These are phyloP conservation scores for Chlamydomonas urium DNA, from an alignment of 139 green algal species.

Conservation along the genomic window DNA sequence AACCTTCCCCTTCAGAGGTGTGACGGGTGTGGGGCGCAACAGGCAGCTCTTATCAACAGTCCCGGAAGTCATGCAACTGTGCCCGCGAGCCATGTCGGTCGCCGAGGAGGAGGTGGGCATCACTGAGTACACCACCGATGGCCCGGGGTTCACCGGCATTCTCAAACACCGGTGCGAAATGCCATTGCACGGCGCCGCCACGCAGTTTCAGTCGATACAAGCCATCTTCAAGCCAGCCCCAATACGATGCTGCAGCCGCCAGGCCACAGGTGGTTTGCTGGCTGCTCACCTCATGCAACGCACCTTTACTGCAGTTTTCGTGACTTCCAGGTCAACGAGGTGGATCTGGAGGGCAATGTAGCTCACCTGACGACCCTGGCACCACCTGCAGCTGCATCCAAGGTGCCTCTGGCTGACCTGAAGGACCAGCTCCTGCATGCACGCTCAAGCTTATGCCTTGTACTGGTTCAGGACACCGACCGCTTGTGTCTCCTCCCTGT, in stretches of 20 bases:
- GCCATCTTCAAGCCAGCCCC: background rate
- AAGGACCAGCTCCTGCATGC: too few species aligned
- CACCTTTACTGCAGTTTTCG: conserved; percentile 53
- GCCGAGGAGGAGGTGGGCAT: conserved; percentile 16
- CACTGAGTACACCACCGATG: conserved; percentile 1
- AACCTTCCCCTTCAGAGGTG: too few species aligned
- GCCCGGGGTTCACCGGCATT: conserved; percentile 62
- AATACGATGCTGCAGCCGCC: background rate
- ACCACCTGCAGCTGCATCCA: background rate
- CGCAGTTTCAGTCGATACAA: background rate
- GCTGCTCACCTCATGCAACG: background rate
- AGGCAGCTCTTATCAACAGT: too few species aligned
- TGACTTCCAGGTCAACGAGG: conserved; percentile 84
- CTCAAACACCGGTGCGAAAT: conserved; percentile 61
- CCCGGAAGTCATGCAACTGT: too few species aligned
- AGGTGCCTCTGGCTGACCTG: background rate
- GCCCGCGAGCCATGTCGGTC: background rate
- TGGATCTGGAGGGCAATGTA: conserved; percentile 50
- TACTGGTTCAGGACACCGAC: too few species aligned
- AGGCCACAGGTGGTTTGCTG: background rate
- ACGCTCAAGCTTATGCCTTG: too few species aligned
- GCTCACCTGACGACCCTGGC: conserved; percentile 47
- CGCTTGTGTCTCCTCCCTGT: too few species aligned
- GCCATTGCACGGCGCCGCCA: background rate
- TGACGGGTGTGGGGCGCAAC: too few species aligned